Evolutionary conservation across 345 rosid species (phyloP).

Genomic region (Rhodomyrtus tomentosa): DNA sequence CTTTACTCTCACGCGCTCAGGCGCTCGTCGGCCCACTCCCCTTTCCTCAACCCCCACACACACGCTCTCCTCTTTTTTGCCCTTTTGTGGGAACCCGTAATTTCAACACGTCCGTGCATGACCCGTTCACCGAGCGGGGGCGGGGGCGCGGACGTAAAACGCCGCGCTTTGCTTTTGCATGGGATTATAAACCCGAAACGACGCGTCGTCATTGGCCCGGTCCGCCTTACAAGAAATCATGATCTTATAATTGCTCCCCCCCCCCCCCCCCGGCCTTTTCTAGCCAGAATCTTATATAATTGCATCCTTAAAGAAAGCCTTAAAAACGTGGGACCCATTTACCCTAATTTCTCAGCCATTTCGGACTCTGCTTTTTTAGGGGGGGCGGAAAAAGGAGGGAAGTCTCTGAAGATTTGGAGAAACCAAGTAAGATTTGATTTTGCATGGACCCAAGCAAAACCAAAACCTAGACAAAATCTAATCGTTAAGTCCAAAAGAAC

Average conservation of each 20-base stretch:
- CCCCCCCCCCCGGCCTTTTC: no score
- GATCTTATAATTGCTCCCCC: constrained; percentile 56
- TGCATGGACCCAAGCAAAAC: constrained; percentile 1
- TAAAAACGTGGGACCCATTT: constrained; percentile 8
- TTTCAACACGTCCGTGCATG: constrained; percentile 22
- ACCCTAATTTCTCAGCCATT: background rate
- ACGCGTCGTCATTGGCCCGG: constrained; percentile 8
- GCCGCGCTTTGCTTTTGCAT: constrained; percentile 25
- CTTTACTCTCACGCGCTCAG: background rate
- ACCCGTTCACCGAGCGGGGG: constrained; percentile 16
- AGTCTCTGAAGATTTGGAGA: background rate
- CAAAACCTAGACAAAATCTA: background rate
- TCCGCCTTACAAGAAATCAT: constrained; percentile 64
- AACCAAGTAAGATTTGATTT: constrained; percentile 21
- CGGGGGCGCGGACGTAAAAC: background rate
- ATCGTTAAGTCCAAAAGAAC: background rate
- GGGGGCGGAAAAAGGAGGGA: no score
- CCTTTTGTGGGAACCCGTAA: background rate
- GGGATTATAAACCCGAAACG: constrained; percentile 15
- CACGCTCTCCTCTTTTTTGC: background rate
- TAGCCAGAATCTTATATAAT: background rate
- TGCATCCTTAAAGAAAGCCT: background rate
- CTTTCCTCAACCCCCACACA: background rate
- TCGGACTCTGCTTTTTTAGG: background rate
- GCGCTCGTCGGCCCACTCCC: background rate